Evolutionary conservation across 345 rosid genomes (phyloP), one percentile per base, ranked within the genome.

Genomic region (Excoecaria cochinchinensis): DNA sequence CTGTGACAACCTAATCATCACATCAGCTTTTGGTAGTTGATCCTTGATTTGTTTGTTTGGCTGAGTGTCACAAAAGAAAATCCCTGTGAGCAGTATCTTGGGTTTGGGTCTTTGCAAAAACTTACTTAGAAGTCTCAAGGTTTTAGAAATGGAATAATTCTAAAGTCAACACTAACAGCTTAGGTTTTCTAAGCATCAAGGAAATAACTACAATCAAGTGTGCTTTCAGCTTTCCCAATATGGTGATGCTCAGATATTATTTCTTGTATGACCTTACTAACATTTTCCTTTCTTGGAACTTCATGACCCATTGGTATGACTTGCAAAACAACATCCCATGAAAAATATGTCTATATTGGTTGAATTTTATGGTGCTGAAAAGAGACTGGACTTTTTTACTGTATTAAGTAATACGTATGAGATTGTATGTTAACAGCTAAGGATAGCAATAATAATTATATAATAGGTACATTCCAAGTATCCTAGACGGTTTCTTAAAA

Each of bases 1-100:
- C 42, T 65, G 4, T 38, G 17, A 36, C 15, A 10, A 14, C 6
- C 67, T 62, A 40, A 16, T 16, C n/a, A 12, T 65, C 69, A n/a
- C 69, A 65, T 1, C 21, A 40, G 4, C 22, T 8, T 6, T 11
- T 8, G 22, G 19, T 16, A 3, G 48, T 22, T 65, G 16, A 42
- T 8, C 24, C 69, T 65, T 44, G 52, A 65, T 17, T 63, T 65
- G 69, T 65, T 65, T 65, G 36, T 57, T 57, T 8, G 36, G 24
- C 36, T n/a, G 13, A 21, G 24, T 19, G 61, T 1, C 24, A 19
- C 12, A 21, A 19, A 65, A 65, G 51, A 19, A 65, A 64, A 42
- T 42, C 24, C 31, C 19, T 16, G 15, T 31, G 9, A 42, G 31
- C 9, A n/a, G 12, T 40, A 65, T 9, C 19, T 19, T 42, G 31